phyloP scores from a whole-genome alignment of 2,329 filamentous ascomycete genomes.

The Hymenoscyphus salicellus region DNA sequence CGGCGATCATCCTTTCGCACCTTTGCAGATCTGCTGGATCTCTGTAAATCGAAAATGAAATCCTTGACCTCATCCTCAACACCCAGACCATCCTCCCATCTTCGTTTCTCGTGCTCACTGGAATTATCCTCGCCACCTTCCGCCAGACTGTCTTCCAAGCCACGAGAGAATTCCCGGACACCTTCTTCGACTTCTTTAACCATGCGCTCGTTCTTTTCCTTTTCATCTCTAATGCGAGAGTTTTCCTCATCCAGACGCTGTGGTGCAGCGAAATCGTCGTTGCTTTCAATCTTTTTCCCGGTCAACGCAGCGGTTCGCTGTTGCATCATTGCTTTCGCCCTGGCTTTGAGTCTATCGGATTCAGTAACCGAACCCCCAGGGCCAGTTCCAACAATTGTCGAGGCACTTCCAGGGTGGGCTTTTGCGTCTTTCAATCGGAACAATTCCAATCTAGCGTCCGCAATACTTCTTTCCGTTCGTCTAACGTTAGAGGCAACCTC shows the following conservation, averaged over 20 bases:
- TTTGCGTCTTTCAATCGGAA: constrained; percentile 94
- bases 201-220: constrained; percentile 94
- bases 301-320: constrained; percentile 89
- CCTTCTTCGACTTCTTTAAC: constrained; percentile 95
- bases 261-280: constrained; percentile 74
- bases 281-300: constrained; percentile 71
- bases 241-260: constrained; percentile 88
- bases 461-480: constrained; percentile 85
- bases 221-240: constrained; percentile 74
- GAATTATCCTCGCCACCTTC: constrained; percentile 72
- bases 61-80: constrained; percentile 96
- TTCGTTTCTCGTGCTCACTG: constrained; percentile 83
- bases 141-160: constrained; percentile 83
- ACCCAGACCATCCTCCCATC: constrained; percentile 94
- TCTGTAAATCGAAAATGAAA: constrained; percentile 94
- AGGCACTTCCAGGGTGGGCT: constrained; percentile 76
- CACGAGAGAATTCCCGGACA: constrained; percentile 79
- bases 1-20: constrained; percentile 59
- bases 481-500: constrained; percentile 90
- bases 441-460: constrained; percentile 84
- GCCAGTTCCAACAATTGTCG: constrained; percentile 84
- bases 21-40: constrained; percentile 74
- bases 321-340: constrained; percentile 98
- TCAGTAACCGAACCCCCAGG: constrained; percentile 89
- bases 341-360: constrained; percentile 88